Evolutionary conservation across 129 eudicot species (phyloP).

Genomic region (Pulicaria dysenterica): DNA sequence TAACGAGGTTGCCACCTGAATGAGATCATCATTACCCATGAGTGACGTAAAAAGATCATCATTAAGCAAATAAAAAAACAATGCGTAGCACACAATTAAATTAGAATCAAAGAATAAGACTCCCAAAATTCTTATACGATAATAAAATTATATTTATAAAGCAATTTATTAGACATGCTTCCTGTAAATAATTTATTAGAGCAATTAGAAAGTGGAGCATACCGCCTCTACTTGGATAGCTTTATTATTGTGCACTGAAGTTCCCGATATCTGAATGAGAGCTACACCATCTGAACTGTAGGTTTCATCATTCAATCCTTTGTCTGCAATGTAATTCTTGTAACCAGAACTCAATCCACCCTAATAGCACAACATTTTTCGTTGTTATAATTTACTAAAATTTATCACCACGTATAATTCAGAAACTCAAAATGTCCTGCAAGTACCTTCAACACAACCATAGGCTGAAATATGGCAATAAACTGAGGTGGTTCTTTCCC

Average conservation of each 20-base stretch:
- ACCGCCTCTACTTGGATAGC: conserved; percentile 95
- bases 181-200: background rate
- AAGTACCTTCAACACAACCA: conserved; percentile 95
- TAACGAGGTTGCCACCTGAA: conserved; percentile 82
- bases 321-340: conserved; percentile 87
- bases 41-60: conserved; percentile 6
- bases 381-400: background rate
- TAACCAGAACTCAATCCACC: conserved; percentile 96
- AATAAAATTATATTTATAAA: background rate
- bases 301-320: conserved; percentile 96
- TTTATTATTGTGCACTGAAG: conserved; percentile 85
- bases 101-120: background rate
- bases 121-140: background rate
- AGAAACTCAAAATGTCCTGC: conserved; percentile 3
- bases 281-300: conserved; percentile 82
- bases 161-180: background rate
- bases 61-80: background rate
- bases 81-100: background rate
- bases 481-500: conserved; percentile 99
- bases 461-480: conserved; percentile 92
- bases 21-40: conserved; percentile 19
- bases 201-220: conserved; percentile 28
- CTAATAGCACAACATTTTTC: conserved; percentile 38
- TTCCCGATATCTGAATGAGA: conserved; percentile 84
- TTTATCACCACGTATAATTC: background rate